Evolutionary conservation across 805 yeast species (phyloP), one percentile per base, ranked within the genome.

Genomic region (Saccharomycopsis synnaedendra): DNA sequence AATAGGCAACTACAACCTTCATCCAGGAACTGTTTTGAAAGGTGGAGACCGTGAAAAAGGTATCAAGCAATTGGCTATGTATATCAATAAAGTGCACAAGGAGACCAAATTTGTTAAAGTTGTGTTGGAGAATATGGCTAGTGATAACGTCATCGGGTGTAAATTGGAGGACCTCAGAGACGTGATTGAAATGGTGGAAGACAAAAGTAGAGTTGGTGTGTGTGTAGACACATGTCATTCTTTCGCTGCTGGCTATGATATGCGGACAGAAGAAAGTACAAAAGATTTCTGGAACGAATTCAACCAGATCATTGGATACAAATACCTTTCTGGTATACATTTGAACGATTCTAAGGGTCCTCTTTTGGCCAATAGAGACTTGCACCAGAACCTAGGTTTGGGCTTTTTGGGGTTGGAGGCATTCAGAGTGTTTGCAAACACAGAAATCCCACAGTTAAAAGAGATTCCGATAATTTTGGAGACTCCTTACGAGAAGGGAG

Each of bases 111-210:
- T 78, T 59, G 97, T 93, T 33, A 89, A 82, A 58, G 80, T 93
- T 41, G 94, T 93, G 8, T 71, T 93, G 50, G 98, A 93, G 59
- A 93, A 90, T 60, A 93, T 93, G 98, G 96, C 98, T 1, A 98
- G 98, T 6, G 94, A 87, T 56, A 82, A 85, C 53, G 72, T 90
- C 51, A 82, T 93, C 39, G 98, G 97, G 1, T 81, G 90, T 3
- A 70, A 75, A 39, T 65, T 90, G 32, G 78, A 83, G 54, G 97
- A 93, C 58, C 69, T 93, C 43, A 68, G 72, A 32, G 75, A 73
- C 28, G 89, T 93, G 10, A 86, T 93, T 41, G 82, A 76, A 36
- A 59, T 78, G 70, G 75, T 93, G n/a, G 83, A 87, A 1, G 76
- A 88, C 58, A 89, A 89, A 62, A 60, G 65, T 1, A 71, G 98